Evolutionary conservation across 345 rosid genomes (phyloP).

Genomic region (Melaleuca quinquenervia): DNA sequence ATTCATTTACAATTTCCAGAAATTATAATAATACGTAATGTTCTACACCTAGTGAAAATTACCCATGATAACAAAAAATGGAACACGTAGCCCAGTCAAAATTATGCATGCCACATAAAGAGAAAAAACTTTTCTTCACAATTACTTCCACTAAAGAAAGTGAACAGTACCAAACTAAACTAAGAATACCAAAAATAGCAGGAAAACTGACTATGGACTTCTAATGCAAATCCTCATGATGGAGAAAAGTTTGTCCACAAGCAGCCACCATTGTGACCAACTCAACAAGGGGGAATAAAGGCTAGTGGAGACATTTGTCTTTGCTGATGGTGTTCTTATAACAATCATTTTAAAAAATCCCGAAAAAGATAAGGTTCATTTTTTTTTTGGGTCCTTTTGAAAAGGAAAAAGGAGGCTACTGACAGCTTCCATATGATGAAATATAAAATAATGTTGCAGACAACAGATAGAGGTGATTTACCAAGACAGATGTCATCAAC

Average conservation of each 20-base stretch:
- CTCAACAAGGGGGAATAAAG: not conserved
- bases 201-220: not conserved
- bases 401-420: not conserved
- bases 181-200: not conserved
- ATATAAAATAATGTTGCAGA: not conserved
- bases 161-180: not conserved
- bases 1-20: not conserved
- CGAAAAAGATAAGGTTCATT: not conserved
- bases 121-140: not conserved
- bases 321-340: not conserved
- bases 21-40: not conserved
- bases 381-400: not conserved
- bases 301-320: not conserved
- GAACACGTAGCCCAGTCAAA: not conserved
- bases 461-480: slow-evolving; percentile 5
- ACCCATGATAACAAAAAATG: not conserved
- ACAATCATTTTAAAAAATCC: not conserved
- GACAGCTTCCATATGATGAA: not conserved
- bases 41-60: not conserved
- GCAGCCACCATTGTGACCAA: not conserved
- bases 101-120: not conserved
- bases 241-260: not conserved
- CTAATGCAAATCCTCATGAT: not conserved
- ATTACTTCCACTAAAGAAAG: not conserved
- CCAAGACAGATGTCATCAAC: slow-evolving; percentile 98